Base-by-base conservation (phyloP, 345 rosid species). In the Limnanthes douglasii region DNA sequence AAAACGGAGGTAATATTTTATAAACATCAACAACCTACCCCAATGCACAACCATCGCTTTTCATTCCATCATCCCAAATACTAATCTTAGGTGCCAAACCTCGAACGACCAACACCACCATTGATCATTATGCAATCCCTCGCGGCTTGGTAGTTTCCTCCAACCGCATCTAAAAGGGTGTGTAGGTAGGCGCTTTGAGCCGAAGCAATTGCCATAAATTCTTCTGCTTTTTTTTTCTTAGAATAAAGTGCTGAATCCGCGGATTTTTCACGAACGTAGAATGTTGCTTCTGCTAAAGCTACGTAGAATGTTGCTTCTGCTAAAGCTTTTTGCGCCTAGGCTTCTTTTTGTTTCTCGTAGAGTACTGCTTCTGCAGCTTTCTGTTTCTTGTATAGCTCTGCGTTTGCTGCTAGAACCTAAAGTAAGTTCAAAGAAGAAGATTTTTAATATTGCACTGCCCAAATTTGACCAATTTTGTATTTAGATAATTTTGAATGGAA, bases 11-110 rank as follows among this genome's bases (percentile, higher is more conserved):
- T 49, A 71, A 15, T 76, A 52, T 55, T 23, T 45, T 48, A 18
- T 68, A 71, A 49, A 75, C 61, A 6, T 74, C 72, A 2, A 73
- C 69, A 29, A 75, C 13, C 37, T 71, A 73, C 35, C 60, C 63
- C 68, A 75, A 32, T 5, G 60, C 69, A 14, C 23, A 39, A 0
- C 21, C 61, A 3, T 21, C 48, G 2, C 51, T 46, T 4, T 21
- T 32, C 1, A 45, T 56, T 7, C 46, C 69, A 21, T 31, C 53
- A 11, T 54, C 65, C 80, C 77, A 75, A 12, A 75, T 42, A 55
- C 80, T 72, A 37, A 75, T 63, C 31, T 46, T 75, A 0, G 79
- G 79, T 21, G 62, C 66, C 14, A 68, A 21, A 8, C 73, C 75
- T 0, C 42, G 62, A 14, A 71, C 59, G 5, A 64, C 76, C 6